Evolutionary conservation across 2,329 filamentous ascomycete genomes (phyloP), one percentile per base, ranked within the genome.

Genomic region (Basipetospora chlamydospora): DNA sequence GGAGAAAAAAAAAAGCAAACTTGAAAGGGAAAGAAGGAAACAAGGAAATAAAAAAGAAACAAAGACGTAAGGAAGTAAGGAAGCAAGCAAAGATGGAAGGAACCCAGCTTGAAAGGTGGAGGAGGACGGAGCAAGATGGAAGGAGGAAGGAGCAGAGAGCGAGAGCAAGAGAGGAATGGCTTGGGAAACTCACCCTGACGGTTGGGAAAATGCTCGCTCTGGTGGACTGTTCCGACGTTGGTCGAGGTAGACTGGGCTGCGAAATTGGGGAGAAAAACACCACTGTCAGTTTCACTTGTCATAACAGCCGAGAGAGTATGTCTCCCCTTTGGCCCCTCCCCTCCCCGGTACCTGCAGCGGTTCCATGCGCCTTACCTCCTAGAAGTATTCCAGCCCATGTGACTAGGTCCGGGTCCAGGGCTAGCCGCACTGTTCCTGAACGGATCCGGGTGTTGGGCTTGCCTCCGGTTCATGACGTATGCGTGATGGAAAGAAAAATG

Each of bases 351-450:
- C 30, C 30, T 33, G 30, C 30, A 33, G 30, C 30, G 23, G n/a
- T n/a, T n/a, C n/a, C n/a, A n/a, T n/a, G n/a, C n/a, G n/a, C n/a
- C 30, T 21, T 30, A 37, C 35, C 35, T 31, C 28, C 35, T 26
- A 11, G 35, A 31, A 17, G 20, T 20, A 21, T 31, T 37, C 35
- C 35, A 37, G n/a, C 22, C 18, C 17, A n/a, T n/a, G n/a, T n/a
- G n/a, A 28, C 28, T 16, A 28, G 22, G 9, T 20, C 35, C 17
- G n/a, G 35, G 17, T 15, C 35, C 28, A 7, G 35, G 35, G 23
- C 28, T 37, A 6, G 20, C 35, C n/a, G 28, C 20, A 28, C 35
- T 28, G 18, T 29, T 37, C 35, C 26, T 18, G 28, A 37, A 37
- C 11, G 18, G 25, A 20, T 37, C 35, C 28, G 28, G 35, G 16